phyloP scores from a whole-genome alignment of 108 stramenopile species.

The Discostella stelligeroides region DNA sequence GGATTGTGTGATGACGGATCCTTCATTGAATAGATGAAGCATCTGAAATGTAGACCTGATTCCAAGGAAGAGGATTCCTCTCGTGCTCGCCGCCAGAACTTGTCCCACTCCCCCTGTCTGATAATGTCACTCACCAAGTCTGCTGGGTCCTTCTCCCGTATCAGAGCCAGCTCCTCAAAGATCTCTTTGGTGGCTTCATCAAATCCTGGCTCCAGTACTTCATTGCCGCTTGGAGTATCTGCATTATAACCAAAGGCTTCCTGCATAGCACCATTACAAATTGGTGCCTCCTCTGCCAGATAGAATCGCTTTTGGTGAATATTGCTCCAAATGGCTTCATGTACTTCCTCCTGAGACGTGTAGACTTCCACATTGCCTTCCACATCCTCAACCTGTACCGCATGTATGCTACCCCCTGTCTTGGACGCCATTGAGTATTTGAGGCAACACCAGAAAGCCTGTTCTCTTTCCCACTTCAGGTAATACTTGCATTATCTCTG shows the following conservation, averaged over 20 bases:
- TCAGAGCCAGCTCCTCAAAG: background rate
- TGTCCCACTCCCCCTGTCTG: background rate
- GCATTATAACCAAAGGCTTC: slow-evolving; percentile 18
- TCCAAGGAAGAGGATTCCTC: background rate
- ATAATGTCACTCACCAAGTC: background rate
- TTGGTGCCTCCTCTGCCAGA: slow-evolving; percentile 9
- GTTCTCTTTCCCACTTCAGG: slow-evolving; percentile 19
- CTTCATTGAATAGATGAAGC: too few relatives aligned
- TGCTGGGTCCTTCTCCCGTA: background rate
- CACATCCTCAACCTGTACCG: background rate
- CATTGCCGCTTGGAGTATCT: too few relatives aligned
- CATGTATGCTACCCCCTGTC: too few relatives aligned
- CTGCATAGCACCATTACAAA: too few relatives aligned
- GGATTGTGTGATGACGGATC: too few relatives aligned
- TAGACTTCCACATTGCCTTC: background rate
- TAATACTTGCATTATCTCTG: slow-evolving; percentile 1
- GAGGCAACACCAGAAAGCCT: slow-evolving; percentile 16
- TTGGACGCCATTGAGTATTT: slow-evolving; percentile 9
- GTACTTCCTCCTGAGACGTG: background rate
- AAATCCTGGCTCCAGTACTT: background rate
- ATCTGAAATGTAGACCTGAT: background rate
- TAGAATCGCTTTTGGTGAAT: background rate
- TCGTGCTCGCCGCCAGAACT: background rate
- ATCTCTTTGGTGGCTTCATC: slow-evolving; percentile 1
- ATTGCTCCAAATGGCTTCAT: background rate